Conservation (phyloP, 495 filamentous ascomycete species). For the Neurospora tetrasperma region DNA sequence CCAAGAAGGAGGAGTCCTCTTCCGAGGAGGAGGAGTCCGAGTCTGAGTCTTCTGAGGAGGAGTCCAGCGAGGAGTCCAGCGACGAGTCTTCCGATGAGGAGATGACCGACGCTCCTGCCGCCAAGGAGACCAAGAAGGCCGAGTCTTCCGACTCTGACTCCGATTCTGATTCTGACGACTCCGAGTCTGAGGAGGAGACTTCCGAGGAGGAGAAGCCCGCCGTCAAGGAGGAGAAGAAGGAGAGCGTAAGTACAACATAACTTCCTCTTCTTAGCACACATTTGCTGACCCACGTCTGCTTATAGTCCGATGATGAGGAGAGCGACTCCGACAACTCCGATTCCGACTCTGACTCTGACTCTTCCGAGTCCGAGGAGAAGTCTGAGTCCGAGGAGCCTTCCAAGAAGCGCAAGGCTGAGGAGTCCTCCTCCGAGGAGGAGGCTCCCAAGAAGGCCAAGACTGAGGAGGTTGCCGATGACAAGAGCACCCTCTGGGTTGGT, state of each 20-base stretch:
- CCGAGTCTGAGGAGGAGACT: constrained; percentile 28
- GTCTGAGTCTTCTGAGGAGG: constrained; percentile 5
- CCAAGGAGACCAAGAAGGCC: constrained; percentile 26
- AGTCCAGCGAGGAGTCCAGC: constrained; percentile 29
- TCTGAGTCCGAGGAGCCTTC: constrained; percentile 34
- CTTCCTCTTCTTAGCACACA: background rate
- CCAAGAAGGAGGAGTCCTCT: constrained; percentile 14
- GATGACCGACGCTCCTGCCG: constrained; percentile 36
- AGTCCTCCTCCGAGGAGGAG: constrained; percentile 40
- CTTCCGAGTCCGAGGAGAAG: constrained; percentile 36
- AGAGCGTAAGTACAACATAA: constrained; percentile 18
- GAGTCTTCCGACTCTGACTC: constrained; percentile 24
- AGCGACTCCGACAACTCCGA: constrained; percentile 14
- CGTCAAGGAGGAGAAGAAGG: constrained; percentile 31
- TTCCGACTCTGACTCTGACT: constrained; percentile 30
- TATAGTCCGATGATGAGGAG: constrained; percentile 20
- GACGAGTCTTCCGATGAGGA: constrained; percentile 36
- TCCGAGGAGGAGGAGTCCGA: constrained; percentile 4
- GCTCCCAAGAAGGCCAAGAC: constrained; percentile 79
- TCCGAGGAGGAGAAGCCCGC: constrained; percentile 31
- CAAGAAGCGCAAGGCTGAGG: constrained; percentile 47
- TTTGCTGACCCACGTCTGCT: constrained; percentile 3
- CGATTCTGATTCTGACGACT: constrained; percentile 34
- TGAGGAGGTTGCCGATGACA: constrained; percentile 40
- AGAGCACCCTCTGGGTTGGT: constrained; percentile 72